A percentile compares a stretch with the other conserved stretches of the same genome.
phyloP scores from a whole-genome alignment of 306 rosid species.

The Sicyos edulis region DNA sequence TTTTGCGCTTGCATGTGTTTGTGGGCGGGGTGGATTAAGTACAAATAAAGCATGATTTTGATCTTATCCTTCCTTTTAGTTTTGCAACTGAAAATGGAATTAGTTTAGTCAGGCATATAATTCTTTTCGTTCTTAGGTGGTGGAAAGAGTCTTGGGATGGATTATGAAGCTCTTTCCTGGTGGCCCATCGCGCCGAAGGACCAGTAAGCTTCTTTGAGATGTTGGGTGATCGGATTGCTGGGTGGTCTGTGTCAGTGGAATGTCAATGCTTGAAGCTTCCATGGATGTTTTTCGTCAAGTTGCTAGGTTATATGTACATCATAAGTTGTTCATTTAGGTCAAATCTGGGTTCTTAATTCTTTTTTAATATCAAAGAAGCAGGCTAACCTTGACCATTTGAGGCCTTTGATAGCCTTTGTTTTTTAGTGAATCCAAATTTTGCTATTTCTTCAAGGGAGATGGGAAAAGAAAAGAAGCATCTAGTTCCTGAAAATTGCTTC shows the following conservation, averaged over 20 bases:
- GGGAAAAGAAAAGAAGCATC: too few species aligned
- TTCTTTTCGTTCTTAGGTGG: conserved; percentile 49
- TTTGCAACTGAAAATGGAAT: not conserved
- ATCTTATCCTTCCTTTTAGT: not conserved
- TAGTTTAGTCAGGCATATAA: not conserved
- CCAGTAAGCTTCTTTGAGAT: conserved; percentile 77
- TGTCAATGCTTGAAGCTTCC: not conserved
- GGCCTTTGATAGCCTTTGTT: too few species aligned
- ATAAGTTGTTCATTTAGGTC: conserved; percentile 18
- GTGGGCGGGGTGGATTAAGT: not conserved
- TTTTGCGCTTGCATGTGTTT: not conserved
- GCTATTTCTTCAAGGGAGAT: too few species aligned
- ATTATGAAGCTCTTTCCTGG: conserved; percentile 95
- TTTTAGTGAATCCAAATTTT: too few species aligned
- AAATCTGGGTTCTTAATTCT: not conserved
- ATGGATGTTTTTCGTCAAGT: not conserved
- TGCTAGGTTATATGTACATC: not conserved
- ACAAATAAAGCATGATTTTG: not conserved
- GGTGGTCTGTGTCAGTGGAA: not conserved
- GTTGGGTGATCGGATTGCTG: not conserved
- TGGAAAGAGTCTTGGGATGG: conserved; percentile 98
- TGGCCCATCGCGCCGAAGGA: conserved; percentile 84
- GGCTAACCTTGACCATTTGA: not conserved
- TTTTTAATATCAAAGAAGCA: conserved; percentile 15
- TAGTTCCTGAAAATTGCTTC: too few species aligned